These are phyloP conservation scores for Metschnikowia hibisci DNA, from an alignment of 805 yeast species.

Conservation along the genomic window DNA sequence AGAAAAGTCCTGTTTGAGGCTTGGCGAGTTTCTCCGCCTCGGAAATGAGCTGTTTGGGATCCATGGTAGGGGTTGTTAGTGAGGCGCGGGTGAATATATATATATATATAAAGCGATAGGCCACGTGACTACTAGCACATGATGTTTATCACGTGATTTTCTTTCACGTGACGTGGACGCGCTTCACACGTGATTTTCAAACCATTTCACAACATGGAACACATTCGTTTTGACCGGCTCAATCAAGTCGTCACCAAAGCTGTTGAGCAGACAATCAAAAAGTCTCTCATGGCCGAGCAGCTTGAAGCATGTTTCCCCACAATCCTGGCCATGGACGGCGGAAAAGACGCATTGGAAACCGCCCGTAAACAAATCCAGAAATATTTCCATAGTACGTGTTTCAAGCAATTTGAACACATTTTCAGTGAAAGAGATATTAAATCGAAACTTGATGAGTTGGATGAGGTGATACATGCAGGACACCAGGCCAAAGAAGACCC, in stretches of 20 bases:
- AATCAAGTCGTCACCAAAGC: slow-evolving; percentile 51
- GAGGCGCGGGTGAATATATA: no score
- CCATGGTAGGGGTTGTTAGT: slow-evolving; percentile 15
- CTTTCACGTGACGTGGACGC: no score
- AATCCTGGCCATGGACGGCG: slow-evolving; percentile 44
- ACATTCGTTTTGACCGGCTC: slow-evolving; percentile 48
- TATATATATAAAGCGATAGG: no score
- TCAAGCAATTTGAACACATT: slow-evolving; percentile 52
- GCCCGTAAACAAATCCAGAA: slow-evolving; percentile 51
- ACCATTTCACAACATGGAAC: slow-evolving; percentile 15
- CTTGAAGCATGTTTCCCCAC: slow-evolving; percentile 53
- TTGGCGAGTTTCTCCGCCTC: slow-evolving; percentile 43
- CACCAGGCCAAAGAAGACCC: slow-evolving; percentile 23
- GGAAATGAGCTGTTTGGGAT: slow-evolving; percentile 43
- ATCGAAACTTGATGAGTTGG: slow-evolving; percentile 43
- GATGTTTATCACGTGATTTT: no score
- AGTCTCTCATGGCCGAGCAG: slow-evolving; percentile 48
- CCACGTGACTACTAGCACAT: no score
- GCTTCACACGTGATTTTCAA: background rate
- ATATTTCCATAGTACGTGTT: slow-evolving; percentile 48
- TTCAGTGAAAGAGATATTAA: slow-evolving; percentile 46
- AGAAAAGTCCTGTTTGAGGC: slow-evolving; percentile 69
- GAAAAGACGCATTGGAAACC: slow-evolving; percentile 40
- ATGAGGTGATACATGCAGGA: slow-evolving; percentile 44
- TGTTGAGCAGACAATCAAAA: slow-evolving; percentile 47